Evolutionary conservation across 1,139 yeast genomes (phyloP).

Genomic region (Nakaseomyces sp.): DNA sequence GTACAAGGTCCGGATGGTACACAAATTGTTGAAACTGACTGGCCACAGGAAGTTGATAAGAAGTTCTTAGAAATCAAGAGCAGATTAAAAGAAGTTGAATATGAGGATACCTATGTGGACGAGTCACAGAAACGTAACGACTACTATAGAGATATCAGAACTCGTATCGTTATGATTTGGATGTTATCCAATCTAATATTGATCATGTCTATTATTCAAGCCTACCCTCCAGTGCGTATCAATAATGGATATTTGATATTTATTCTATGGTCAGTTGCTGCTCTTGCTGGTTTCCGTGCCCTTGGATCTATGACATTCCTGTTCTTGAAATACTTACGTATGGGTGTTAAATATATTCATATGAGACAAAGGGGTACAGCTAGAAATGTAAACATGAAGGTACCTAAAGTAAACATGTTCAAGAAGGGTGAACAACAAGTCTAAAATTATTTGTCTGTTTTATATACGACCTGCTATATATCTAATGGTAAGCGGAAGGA

Average conservation of each 20-base stretch:
- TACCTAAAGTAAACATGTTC: constrained; percentile 15
- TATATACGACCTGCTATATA: too few species aligned
- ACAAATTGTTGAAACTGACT: constrained; percentile 69
- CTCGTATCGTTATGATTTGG: constrained; percentile 91
- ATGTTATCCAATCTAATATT: constrained; percentile 69
- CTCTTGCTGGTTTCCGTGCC: constrained; percentile 69
- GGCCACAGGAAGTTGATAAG: constrained; percentile 67
- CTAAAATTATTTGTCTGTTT: background rate
- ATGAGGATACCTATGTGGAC: constrained; percentile 31
- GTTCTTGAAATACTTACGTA: constrained; percentile 36
- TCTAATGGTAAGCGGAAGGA: too few species aligned
- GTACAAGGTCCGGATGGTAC: constrained; percentile 45
- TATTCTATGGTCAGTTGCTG: constrained; percentile 87
- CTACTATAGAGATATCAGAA: constrained; percentile 87
- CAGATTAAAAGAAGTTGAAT: constrained; percentile 52
- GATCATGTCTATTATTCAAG: constrained; percentile 79
- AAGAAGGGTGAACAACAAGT: constrained; percentile 8
- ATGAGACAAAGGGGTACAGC: constrained; percentile 25
- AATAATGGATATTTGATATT: constrained; percentile 72
- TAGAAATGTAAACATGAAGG: constrained; percentile 22
- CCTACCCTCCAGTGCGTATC: constrained; percentile 55
- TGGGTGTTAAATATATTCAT: constrained; percentile 33
- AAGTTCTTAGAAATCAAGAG: constrained; percentile 69
- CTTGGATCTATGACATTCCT: constrained; percentile 67
- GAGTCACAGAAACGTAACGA: constrained; percentile 58